These are phyloP conservation scores for Saxispiralis lemnorum DNA, from an alignment of 495 filamentous ascomycete species.

Conservation along the genomic window DNA sequence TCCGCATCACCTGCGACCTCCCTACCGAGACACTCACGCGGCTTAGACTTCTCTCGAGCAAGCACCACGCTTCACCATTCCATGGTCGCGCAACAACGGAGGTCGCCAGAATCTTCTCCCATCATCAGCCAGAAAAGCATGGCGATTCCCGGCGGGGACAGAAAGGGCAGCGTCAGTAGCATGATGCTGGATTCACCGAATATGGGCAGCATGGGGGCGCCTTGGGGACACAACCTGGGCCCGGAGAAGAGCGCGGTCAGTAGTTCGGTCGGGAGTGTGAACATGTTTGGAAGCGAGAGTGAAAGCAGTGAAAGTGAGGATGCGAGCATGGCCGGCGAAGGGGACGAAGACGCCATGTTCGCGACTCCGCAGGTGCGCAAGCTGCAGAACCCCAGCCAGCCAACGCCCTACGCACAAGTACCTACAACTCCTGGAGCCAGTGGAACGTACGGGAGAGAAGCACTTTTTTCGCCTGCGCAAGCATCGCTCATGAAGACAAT, in stretches of 20 bases:
- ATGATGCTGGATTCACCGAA: conserved; percentile 31
- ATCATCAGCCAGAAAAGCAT: conserved; percentile 64
- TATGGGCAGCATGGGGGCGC: conserved; percentile 20
- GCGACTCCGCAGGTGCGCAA: conserved; percentile 50
- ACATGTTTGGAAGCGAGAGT: conserved; percentile 63
- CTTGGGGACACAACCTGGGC: conserved; percentile 29
- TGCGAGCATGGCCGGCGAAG: conserved; percentile 58
- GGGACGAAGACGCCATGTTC: conserved; percentile 60
- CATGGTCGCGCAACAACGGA: conserved; percentile 59
- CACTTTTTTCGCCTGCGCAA: conserved; percentile 41
- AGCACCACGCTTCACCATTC: conserved; percentile 94
- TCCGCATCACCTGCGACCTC: conserved; percentile 59
- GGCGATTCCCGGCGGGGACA: conserved; percentile 50
- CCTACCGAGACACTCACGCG: conserved; percentile 68
- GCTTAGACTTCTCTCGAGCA: conserved; percentile 79
- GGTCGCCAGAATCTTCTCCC: conserved; percentile 87
- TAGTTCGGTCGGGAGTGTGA: conserved; percentile 71
- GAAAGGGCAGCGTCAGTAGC: conserved; percentile 29
- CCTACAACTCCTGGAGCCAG: conserved; percentile 9
- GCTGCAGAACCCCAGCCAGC: conserved; percentile 27
- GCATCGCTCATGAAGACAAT: conserved; percentile 49
- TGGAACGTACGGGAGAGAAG: conserved; percentile 5
- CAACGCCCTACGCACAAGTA: conserved; percentile 38
- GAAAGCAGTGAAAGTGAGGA: conserved; percentile 57
- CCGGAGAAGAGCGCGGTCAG: conserved; percentile 55